Evolutionary conservation across 768 basidiomycete species (phyloP).

Genomic region (Serpula lacrymans): DNA sequence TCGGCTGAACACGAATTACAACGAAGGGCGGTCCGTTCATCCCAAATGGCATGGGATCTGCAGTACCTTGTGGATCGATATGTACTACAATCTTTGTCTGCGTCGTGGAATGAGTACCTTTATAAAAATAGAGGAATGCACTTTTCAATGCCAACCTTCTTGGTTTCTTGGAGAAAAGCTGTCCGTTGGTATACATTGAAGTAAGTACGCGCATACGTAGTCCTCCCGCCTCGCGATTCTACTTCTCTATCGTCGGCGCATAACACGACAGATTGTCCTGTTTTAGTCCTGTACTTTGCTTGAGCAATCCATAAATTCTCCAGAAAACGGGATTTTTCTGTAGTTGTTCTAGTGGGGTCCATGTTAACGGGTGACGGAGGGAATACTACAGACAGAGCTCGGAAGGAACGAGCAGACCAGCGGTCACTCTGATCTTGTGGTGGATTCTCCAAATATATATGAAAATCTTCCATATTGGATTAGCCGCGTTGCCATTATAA

Average conservation of each 20-base stretch:
- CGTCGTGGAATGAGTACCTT: conserved; percentile 3
- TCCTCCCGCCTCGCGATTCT: conserved; percentile 57
- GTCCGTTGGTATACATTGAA: conserved; percentile 87
- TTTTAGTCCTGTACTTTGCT: conserved; percentile 70
- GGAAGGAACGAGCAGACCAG: conserved; percentile 86
- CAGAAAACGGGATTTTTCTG: conserved; percentile 78
- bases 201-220: conserved; percentile 74
- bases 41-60: conserved; percentile 77
- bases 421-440: conserved; percentile 80
- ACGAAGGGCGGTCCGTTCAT: conserved; percentile 68
- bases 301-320: conserved; percentile 90
- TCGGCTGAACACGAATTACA: conserved; percentile 77
- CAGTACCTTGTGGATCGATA: conserved; percentile 71
- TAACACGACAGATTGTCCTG: conserved; percentile 71
- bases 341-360: conserved; percentile 60
- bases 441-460: conserved; percentile 79
- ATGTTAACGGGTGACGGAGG: conserved; percentile 66
- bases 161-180: conserved; percentile 71
- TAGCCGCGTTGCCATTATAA: too few relatives aligned
- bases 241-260: conserved; percentile 74
- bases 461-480: conserved; percentile 73
- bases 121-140: conserved; percentile 2
- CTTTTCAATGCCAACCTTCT: conserved; percentile 68
- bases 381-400: conserved; percentile 72
- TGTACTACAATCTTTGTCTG: conserved; percentile 89